Conservation (phyloP, 139 green algal genomes). For the Chlorella sorokiniana region DNA sequence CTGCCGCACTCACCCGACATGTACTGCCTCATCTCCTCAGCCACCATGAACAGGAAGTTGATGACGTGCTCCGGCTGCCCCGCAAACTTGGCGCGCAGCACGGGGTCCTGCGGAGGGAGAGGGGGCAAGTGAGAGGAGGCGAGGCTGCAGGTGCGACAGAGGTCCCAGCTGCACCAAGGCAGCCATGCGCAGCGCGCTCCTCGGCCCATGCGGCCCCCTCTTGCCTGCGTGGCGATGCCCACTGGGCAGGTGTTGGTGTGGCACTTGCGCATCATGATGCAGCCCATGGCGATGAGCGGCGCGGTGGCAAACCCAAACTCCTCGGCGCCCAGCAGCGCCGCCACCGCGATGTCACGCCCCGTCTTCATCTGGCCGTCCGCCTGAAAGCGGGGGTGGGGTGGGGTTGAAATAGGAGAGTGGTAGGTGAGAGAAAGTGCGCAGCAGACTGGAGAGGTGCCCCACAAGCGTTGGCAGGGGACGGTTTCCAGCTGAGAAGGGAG, state of each 20-base stretch:
- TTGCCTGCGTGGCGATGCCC: conserved; percentile 85
- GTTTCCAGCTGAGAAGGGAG: too few relatives aligned
- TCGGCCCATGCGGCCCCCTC: background rate
- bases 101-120: conserved; percentile 79
- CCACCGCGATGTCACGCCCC: conserved; percentile 88
- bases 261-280: conserved; percentile 93
- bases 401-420: background rate
- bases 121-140: background rate
- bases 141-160: background rate
- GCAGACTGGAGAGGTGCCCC: too few relatives aligned
- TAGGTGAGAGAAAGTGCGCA: background rate
- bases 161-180: background rate
- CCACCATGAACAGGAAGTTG: conserved; percentile 97
- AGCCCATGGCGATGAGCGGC: conserved; percentile 90
- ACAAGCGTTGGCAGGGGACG: too few relatives aligned
- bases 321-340: conserved; percentile 89
- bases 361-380: conserved; percentile 96
- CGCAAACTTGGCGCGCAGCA: conserved; percentile 93
- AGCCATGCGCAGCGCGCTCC: too few relatives aligned
- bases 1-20: conserved; percentile 69
- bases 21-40: conserved; percentile 87
- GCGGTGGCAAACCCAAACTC: conserved; percentile 97
- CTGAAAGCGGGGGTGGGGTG: conserved; percentile 48
- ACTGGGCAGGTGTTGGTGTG: conserved; percentile 98
- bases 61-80: conserved; percentile 93